Evolutionary conservation across 345 rosid genomes (phyloP).

Genomic region (Lepidium sativum): DNA sequence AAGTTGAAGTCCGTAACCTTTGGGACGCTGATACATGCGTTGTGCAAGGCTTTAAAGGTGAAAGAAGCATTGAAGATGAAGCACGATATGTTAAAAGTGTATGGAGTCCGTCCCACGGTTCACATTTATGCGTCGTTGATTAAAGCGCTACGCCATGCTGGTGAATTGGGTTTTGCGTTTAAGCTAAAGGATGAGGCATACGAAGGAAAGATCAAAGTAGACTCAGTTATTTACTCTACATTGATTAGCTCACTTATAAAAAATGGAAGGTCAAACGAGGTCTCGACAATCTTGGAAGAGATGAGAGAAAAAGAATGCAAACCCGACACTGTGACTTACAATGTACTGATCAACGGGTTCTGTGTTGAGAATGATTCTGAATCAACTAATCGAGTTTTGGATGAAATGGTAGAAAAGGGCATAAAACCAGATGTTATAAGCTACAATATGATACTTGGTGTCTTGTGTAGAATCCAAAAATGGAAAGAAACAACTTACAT

Average conservation of each 20-base stretch:
- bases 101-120: slow-evolving; percentile 34
- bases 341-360: slow-evolving; percentile 48
- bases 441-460: slow-evolving; percentile 52
- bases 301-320: slow-evolving; percentile 50
- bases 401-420: slow-evolving; percentile 48
- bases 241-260: slow-evolving; percentile 44
- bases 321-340: slow-evolving; percentile 53
- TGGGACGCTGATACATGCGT: slow-evolving; percentile 44
- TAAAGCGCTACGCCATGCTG: slow-evolving; percentile 40
- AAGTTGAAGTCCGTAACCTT: slow-evolving; percentile 54
- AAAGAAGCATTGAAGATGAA: slow-evolving; percentile 66
- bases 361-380: slow-evolving; percentile 47
- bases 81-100: slow-evolving; percentile 40
- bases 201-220: slow-evolving; percentile 32
- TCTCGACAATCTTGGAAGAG: slow-evolving; percentile 37
- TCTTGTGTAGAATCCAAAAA: slow-evolving; percentile 48
- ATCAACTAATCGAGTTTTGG: slow-evolving; percentile 44
- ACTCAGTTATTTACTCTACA: slow-evolving; percentile 47
- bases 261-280: slow-evolving; percentile 53
- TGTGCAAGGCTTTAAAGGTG: slow-evolving; percentile 42
- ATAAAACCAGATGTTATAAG: slow-evolving; percentile 57
- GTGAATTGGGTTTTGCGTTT: slow-evolving; percentile 45
- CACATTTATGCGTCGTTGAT: slow-evolving; percentile 44
- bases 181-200: slow-evolving; percentile 63
- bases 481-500: slow-evolving; percentile 55